Conservation (phyloP, 495 filamentous ascomycete species). For the Penicillium manginii region DNA sequence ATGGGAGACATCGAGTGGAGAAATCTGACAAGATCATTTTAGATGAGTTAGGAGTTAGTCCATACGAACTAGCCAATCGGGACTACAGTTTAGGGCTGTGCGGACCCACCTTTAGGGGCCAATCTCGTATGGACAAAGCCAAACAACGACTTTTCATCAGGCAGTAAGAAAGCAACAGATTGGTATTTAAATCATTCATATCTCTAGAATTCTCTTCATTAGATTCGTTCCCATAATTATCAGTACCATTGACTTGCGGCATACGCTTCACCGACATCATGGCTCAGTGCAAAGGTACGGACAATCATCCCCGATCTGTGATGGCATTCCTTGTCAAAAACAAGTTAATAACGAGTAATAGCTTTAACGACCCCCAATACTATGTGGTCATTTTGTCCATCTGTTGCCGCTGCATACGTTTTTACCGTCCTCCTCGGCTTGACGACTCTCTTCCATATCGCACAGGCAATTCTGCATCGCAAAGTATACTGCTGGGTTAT, state of each 20-base stretch:
- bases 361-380: slow-evolving; percentile 4
- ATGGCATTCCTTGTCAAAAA: background rate
- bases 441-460: slow-evolving; percentile 39
- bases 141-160: background rate
- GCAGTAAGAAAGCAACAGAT: background rate
- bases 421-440: slow-evolving; percentile 44
- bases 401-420: slow-evolving; percentile 26
- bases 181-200: slow-evolving; percentile 1
- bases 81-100: background rate
- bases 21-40: background rate
- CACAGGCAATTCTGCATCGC: slow-evolving; percentile 40
- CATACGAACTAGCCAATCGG: slow-evolving; percentile 12
- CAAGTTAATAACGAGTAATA: slow-evolving; percentile 2
- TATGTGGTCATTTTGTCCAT: slow-evolving; percentile 16
- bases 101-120: slow-evolving; percentile 4
- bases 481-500: slow-evolving; percentile 58
- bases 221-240: background rate
- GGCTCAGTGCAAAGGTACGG: slow-evolving; percentile 10
- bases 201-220: background rate
- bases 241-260: too few relatives aligned
- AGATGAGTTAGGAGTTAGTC: too few relatives aligned
- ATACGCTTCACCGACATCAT: slow-evolving; percentile 4
- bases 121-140: slow-evolving; percentile 7
- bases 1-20: background rate
- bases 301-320: background rate